Conservation (phyloP, 306 rosid species). For the Vigna mungo region DNA sequence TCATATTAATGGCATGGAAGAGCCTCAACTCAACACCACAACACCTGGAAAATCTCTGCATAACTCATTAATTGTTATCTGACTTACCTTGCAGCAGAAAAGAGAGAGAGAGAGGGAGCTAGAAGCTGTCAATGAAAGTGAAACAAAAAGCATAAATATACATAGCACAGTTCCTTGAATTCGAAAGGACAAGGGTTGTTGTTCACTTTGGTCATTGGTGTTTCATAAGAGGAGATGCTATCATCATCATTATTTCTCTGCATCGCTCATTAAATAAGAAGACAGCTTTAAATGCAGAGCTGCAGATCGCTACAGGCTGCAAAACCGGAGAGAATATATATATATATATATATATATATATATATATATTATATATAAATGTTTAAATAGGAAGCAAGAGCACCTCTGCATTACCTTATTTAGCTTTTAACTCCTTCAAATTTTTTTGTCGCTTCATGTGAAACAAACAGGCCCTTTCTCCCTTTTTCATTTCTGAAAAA, state of each 20-base stretch:
- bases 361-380: neutral
- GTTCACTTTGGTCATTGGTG: constrained; percentile 45
- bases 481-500: constrained; percentile 16
- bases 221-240: constrained; percentile 49
- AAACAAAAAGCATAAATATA: constrained; percentile 63
- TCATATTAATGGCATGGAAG: constrained; percentile 33
- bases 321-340: constrained; percentile 54
- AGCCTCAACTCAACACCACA: constrained; percentile 49
- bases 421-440: constrained; percentile 49
- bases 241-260: constrained; percentile 66
- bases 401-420: constrained; percentile 56
- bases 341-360: no score
- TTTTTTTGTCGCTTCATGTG: constrained; percentile 38
- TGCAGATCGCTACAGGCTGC: constrained; percentile 28
- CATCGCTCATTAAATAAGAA: constrained; percentile 55
- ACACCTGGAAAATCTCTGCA: constrained; percentile 73
- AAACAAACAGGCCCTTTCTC: constrained; percentile 34
- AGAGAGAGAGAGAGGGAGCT: constrained; percentile 40
- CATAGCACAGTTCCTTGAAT: constrained; percentile 52
- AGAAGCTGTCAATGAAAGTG: constrained; percentile 79
- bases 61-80: constrained; percentile 62
- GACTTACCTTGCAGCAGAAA: constrained; percentile 59
- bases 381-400: constrained; percentile 40
- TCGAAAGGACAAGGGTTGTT: constrained; percentile 65
- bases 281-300: constrained; percentile 54